phyloP scores from a whole-genome alignment of 2,329 filamentous ascomycete genomes.

The Emmonsiellopsis sp. region DNA sequence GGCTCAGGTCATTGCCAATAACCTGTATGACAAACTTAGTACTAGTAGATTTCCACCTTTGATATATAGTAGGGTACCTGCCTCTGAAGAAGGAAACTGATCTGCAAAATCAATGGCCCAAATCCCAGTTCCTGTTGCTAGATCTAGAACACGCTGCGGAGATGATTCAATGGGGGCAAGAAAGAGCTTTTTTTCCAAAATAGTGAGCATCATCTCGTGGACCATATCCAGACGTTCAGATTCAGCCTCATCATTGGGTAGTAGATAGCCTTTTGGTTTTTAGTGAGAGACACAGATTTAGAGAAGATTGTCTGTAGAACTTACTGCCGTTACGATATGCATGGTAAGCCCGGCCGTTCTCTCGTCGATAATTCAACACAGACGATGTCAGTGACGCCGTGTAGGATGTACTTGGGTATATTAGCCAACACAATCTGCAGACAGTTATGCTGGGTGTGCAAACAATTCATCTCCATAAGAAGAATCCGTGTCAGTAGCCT shows the following conservation, averaged over 20 bases:
- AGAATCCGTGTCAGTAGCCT: too few relatives aligned
- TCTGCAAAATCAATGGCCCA: slow-evolving; percentile 29
- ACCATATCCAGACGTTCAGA: slow-evolving; percentile 10
- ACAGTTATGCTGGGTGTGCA: too few relatives aligned
- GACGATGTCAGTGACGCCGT: not conserved
- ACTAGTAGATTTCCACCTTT: not conserved
- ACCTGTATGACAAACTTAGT: not conserved
- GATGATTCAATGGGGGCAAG: not conserved
- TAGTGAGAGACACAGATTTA: slow-evolving; percentile 11
- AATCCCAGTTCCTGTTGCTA: slow-evolving; percentile 29
- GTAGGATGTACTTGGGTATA: not conserved
- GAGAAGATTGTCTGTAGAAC: slow-evolving; percentile 14
- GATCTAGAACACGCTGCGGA: slow-evolving; percentile 5
- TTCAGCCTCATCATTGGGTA: slow-evolving; percentile 11
- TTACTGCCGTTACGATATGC: not conserved
- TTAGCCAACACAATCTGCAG: too few relatives aligned
- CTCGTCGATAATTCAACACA: not conserved
- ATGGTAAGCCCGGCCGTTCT: not conserved
- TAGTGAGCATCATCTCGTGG: slow-evolving; percentile 3
- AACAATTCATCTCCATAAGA: too few relatives aligned
- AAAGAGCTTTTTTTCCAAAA: not conserved
- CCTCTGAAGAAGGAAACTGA: slow-evolving; percentile 18
- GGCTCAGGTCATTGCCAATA: slow-evolving; percentile 3
- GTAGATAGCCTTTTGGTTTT: slow-evolving; percentile 8
- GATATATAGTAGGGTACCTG: slow-evolving; percentile 1